These are phyloP conservation scores for Pilasporangium apinafurcum DNA, from an alignment of 352 stramenopile species.

Conservation along the genomic window DNA sequence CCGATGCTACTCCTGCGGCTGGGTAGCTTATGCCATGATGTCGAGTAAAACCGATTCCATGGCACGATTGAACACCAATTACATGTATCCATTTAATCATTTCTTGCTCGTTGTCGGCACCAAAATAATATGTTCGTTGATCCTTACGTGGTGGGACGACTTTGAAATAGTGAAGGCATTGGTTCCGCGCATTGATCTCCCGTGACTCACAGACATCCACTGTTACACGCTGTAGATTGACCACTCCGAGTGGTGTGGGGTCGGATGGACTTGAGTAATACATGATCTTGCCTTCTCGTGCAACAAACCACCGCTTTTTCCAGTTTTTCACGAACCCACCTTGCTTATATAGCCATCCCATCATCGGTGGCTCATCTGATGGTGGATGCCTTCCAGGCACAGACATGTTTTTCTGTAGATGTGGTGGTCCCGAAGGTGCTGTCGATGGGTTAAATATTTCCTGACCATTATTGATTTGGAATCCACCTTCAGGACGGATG, in stretches of 20 bases:
- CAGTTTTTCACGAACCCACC: slow-evolving; percentile 81
- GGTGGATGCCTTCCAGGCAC: slow-evolving; percentile 7
- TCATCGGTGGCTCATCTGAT: slow-evolving; percentile 33
- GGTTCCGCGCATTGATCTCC: slow-evolving; percentile 59
- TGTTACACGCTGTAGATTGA: slow-evolving; percentile 49
- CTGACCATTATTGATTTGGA: neutral
- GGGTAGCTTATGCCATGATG: neutral
- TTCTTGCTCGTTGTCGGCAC: slow-evolving; percentile 58
- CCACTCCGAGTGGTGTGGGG: slow-evolving; percentile 55
- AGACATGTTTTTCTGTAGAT: slow-evolving; percentile 9
- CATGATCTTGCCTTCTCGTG: slow-evolving; percentile 71
- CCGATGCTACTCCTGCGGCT: neutral
- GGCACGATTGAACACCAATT: slow-evolving; percentile 42
- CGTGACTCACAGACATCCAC: slow-evolving; percentile 49
- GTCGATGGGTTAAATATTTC: neutral
- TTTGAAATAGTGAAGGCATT: slow-evolving; percentile 65
- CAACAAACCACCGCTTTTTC: slow-evolving; percentile 83
- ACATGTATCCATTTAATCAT: slow-evolving; percentile 65
- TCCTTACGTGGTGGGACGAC: slow-evolving; percentile 43
- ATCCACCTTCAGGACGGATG: no score
- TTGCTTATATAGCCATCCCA: slow-evolving; percentile 73
- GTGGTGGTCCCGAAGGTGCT: slow-evolving; percentile 2
- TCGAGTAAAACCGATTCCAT: slow-evolving; percentile 13
- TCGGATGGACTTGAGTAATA: slow-evolving; percentile 65
- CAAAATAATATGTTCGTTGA: slow-evolving; percentile 71